Evolutionary conservation across 345 rosid genomes (phyloP).

Genomic region (Mangifera indica): DNA sequence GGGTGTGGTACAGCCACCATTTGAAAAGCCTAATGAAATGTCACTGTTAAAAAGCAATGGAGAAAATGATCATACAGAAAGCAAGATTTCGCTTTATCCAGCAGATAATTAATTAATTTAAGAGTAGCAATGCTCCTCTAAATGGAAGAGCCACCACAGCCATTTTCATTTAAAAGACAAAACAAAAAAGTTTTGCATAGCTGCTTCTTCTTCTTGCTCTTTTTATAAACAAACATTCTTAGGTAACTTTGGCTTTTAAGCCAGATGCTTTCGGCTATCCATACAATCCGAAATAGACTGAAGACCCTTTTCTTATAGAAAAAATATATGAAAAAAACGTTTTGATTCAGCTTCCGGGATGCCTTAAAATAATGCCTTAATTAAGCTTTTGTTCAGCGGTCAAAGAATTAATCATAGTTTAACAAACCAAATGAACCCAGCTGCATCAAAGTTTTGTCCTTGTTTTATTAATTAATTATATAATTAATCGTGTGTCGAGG

Average conservation of each 20-base stretch:
- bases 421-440: background rate
- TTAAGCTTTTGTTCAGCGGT: slow-evolving; percentile 3
- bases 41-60: background rate
- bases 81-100: slow-evolving; percentile 2
- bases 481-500: background rate
- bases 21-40: no score
- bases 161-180: no score
- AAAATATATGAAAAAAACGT: background rate
- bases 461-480: background rate
- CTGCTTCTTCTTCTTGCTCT: no score
- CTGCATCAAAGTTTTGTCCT: background rate
- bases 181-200: no score
- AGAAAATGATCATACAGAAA: background rate
- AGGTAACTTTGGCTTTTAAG: background rate
- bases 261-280: slow-evolving; percentile 14
- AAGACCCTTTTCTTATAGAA: background rate
- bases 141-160: no score
- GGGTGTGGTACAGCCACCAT: no score
- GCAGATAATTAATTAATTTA: no score
- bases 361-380: slow-evolving; percentile 10
- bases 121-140: no score
- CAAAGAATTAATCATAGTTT: slow-evolving; percentile 10
- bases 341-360: slow-evolving; percentile 7
- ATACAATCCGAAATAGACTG: background rate
- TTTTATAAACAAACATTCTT: background rate